Evolutionary conservation across 2,329 filamentous ascomycete species (phyloP).

Genomic region (Myotisia sp.): DNA sequence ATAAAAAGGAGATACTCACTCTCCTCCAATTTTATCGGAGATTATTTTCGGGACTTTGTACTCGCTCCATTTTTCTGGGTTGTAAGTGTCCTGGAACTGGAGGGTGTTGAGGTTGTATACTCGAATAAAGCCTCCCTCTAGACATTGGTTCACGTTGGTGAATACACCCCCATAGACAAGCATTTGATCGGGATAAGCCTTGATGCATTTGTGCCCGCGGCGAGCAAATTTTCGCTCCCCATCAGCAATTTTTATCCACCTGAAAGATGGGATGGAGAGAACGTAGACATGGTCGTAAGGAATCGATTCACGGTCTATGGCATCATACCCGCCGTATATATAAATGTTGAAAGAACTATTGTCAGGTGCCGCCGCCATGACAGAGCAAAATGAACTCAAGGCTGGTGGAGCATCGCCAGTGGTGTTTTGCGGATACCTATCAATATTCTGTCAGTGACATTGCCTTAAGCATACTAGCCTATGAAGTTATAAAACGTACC

Average conservation of each 20-base stretch:
- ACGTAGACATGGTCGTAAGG: constrained; percentile 24
- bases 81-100: constrained; percentile 20
- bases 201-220: constrained; percentile 22
- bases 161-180: constrained; percentile 24
- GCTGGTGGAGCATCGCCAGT: constrained; percentile 25
- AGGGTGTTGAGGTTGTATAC: constrained; percentile 27
- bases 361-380: constrained; percentile 26
- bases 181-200: constrained; percentile 37
- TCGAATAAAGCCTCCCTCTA: constrained; percentile 41
- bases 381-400: constrained; percentile 28
- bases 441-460: neutral
- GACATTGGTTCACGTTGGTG: constrained; percentile 25
- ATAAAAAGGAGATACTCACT: constrained; percentile 15
- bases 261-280: constrained; percentile 23
- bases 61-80: constrained; percentile 19
- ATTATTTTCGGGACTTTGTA: constrained; percentile 21
- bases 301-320: constrained; percentile 7
- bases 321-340: constrained; percentile 24
- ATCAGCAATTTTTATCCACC: constrained; percentile 19
- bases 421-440: constrained; percentile 30
- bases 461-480: neutral
- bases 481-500: constrained; percentile 13
- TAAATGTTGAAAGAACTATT: constrained; percentile 24
- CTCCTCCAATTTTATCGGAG: constrained; percentile 22
- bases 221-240: constrained; percentile 15